These are phyloP conservation scores for Trametes polyzona DNA, from an alignment of 1,284 basidiomycete genomes.

Conservation along the genomic window DNA sequence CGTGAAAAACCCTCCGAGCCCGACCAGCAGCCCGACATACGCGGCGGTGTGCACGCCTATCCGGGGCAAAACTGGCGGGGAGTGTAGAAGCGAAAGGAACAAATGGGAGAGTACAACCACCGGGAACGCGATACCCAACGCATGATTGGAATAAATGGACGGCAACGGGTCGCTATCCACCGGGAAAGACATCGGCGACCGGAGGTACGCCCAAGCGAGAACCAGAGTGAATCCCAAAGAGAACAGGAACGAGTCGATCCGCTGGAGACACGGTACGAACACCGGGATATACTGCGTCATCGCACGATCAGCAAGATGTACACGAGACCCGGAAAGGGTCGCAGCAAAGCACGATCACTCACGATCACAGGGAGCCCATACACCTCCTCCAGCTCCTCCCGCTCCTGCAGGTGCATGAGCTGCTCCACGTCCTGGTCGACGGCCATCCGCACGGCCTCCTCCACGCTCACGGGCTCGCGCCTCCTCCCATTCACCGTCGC, in stretches of 20 bases:
- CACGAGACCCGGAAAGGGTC: neutral
- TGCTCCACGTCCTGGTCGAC: constrained; percentile 68
- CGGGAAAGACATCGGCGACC: constrained; percentile 39
- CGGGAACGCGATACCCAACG: constrained; percentile 50
- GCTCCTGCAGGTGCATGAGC: constrained; percentile 58
- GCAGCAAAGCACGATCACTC: too few relatives aligned
- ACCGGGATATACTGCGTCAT: constrained; percentile 66
- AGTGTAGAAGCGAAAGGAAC: constrained; percentile 59
- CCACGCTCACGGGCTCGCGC: constrained; percentile 22
- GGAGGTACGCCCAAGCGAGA: constrained; percentile 63
- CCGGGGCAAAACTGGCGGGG: constrained; percentile 61
- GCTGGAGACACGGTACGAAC: constrained; percentile 73
- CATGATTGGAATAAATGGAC: constrained; percentile 34
- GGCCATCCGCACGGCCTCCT: constrained; percentile 38
- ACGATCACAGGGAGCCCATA: constrained; percentile 78
- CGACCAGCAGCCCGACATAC: constrained; percentile 64
- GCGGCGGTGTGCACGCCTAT: constrained; percentile 73
- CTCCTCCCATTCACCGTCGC: constrained; percentile 5
- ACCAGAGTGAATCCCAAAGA: constrained; percentile 69
- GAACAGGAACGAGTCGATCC: constrained; percentile 70
- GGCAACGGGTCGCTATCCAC: constrained; percentile 14
- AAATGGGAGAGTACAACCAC: constrained; percentile 53
- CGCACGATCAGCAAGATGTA: constrained; percentile 17
- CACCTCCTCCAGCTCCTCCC: constrained; percentile 75
- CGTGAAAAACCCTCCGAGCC: constrained; percentile 66